Evolutionary conservation across 2,329 filamentous ascomycete genomes (phyloP).

Genomic region (Phyllosticta citrichinensis): DNA sequence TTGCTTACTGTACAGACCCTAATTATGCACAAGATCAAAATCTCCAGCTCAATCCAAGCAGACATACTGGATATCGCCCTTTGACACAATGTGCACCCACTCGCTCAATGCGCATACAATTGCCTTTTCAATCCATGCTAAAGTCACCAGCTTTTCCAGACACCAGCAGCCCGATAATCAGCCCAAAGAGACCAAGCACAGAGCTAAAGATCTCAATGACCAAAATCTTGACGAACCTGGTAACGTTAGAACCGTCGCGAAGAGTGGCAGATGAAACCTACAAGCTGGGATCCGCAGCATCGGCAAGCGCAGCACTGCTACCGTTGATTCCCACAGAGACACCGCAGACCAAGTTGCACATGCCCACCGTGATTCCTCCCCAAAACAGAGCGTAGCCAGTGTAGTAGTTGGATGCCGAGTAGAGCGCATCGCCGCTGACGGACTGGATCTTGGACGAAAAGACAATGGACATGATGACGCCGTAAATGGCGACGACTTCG

Average conservation of each 20-base stretch:
- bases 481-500: conserved; percentile 99
- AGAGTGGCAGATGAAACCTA: conserved; percentile 40
- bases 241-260: conserved; percentile 9
- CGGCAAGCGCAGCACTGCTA: conserved; percentile 87
- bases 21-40: not conserved
- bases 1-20: not conserved
- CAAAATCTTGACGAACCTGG: conserved; percentile 93
- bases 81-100: not conserved
- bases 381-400: conserved; percentile 95
- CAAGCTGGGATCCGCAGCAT: conserved; percentile 86
- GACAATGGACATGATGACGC: conserved; percentile 98
- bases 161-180: conserved; percentile 87
- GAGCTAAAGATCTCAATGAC: conserved; percentile 99
- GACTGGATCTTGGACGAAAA: conserved; percentile 79
- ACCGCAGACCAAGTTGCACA: conserved; percentile 94
- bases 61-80: not conserved
- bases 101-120: not conserved
- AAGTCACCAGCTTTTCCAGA: conserved; percentile 77
- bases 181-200: conserved; percentile 87
- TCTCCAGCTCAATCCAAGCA: not conserved
- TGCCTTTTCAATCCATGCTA: conserved; percentile 16
- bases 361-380: conserved; percentile 85
- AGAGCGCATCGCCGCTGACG: conserved; percentile 54
- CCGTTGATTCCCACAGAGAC: conserved; percentile 97
- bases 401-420: conserved; percentile 75